Base-by-base conservation (phyloP, 345 rosid species). In the Raphanus sativus region DNA sequence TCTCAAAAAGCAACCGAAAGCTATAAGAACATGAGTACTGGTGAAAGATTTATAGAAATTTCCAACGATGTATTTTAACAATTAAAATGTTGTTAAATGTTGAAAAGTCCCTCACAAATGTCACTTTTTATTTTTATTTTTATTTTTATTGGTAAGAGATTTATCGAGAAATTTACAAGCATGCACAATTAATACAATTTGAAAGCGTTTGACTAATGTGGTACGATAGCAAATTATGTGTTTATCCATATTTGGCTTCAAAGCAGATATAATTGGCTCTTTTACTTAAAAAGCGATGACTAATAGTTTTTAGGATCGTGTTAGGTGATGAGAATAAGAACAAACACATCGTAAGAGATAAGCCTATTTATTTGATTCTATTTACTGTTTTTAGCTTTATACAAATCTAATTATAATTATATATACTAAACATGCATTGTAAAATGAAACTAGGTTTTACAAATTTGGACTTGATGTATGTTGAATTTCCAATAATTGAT, bases 251-350 rank as follows among this genome's bases (percentile, higher is more conserved):
- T 9, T 60, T 73, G 70, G 62, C 70, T 79, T 79, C 70, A 68
- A 61, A 52, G 54, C 24, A 28, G 58, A 73, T 61, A 74, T 68
- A 68, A 36, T 62, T 62, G 66, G 61, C 10, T 68, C 60, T 54
- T 48, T 61, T 54, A 74, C 74, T 78, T 12, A 61, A 8, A 64
- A 36, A 68, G 61, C 6, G 30, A 68, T 52, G 74, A 5, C 65
- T 25, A 26, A 36, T 34, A 67, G 28, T 61, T 62, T 52, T 36
- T 0, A 62, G 60, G 75, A 73, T 68, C 65, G 42, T 61, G 78
- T 17, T 68, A 73, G 82, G 82, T 79, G 65, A 73, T 65, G 65
- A 66, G 8, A 34, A 48, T 32, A 63, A 62, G 40, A 77, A 38
- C 60, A 59, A 65, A 65, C 62, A 65, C 66, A 65, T 25, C 7